These are phyloP conservation scores for Lipomyces sp. DNA, from an alignment of 805 yeast genomes.

Conservation along the genomic window DNA sequence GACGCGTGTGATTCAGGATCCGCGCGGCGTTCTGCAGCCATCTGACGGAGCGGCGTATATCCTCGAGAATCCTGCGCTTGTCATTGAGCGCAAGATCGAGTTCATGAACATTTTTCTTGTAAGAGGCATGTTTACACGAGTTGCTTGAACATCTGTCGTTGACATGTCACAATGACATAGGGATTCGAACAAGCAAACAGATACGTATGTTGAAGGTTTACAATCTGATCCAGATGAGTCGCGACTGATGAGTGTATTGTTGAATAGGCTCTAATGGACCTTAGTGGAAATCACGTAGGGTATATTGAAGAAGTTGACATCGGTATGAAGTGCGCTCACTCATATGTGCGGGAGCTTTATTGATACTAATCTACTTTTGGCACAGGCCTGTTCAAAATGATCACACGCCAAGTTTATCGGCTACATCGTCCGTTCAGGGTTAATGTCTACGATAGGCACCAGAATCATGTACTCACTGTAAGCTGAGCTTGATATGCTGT, in stretches of 20 bases:
- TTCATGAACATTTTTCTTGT: constrained; percentile 71
- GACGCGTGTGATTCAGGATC: constrained; percentile 8
- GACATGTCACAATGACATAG: not conserved
- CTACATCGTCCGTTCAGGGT: constrained; percentile 72
- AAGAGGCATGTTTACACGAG: constrained; percentile 5
- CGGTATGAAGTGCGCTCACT: too few species aligned
- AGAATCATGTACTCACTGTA: constrained; percentile 39
- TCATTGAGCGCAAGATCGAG: constrained; percentile 85
- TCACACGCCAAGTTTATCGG: constrained; percentile 79
- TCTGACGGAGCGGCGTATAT: constrained; percentile 59
- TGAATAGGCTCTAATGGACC: constrained; percentile 54
- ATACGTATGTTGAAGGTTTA: constrained; percentile 43
- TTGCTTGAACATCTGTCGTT: not conserved
- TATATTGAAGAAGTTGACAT: constrained; percentile 77
- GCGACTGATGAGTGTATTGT: constrained; percentile 6
- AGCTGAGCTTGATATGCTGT: too few species aligned
- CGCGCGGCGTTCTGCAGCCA: constrained; percentile 18
- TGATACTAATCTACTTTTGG: constrained; percentile 5
- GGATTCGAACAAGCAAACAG: constrained; percentile 91
- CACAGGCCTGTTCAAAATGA: constrained; percentile 47
- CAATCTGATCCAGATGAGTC: not conserved
- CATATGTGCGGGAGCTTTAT: too few species aligned
- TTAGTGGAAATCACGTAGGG: constrained; percentile 71
- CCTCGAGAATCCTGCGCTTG: constrained; percentile 74
- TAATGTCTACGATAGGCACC: constrained; percentile 37